Percentiles rank a stretch among this genome's conserved stretches.
These are phyloP conservation scores for Penicillium sp. DNA, from an alignment of 2,329 filamentous ascomycete genomes.

Conservation along the genomic window DNA sequence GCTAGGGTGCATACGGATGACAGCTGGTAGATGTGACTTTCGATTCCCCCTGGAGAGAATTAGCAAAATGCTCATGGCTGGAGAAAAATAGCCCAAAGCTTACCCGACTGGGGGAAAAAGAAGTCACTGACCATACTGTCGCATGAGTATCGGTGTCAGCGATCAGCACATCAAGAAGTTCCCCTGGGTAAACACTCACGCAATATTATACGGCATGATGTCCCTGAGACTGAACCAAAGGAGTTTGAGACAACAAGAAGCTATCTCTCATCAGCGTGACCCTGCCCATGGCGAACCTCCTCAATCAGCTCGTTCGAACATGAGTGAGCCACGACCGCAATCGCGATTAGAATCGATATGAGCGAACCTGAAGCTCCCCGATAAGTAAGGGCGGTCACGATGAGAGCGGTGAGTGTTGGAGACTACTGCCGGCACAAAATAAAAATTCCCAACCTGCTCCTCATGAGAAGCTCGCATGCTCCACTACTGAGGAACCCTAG, in stretches of 20 bases:
- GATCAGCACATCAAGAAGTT: background rate
- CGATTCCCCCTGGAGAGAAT: conserved; percentile 68
- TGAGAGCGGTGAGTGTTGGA: background rate
- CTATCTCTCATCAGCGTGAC: background rate
- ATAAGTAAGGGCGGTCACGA: conserved; percentile 10
- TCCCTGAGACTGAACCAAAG: conserved; percentile 25
- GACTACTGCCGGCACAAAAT: conserved; percentile 29
- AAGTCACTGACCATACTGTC: conserved; percentile 93
- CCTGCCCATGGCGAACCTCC: conserved; percentile 27
- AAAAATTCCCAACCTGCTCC: conserved; percentile 19
- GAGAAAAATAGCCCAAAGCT: conserved; percentile 11
- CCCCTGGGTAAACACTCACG: conserved; percentile 49
- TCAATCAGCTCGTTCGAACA: conserved; percentile 2
- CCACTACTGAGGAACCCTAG: conserved; percentile 10
- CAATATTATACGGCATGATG: conserved; percentile 70
- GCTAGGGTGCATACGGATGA: conserved; percentile 61
- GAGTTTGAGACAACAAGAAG: conserved; percentile 13
- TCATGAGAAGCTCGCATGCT: background rate
- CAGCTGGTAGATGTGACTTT: conserved; percentile 98
- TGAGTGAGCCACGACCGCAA: background rate
- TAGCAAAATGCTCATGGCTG: conserved; percentile 9
- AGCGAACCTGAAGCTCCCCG: background rate
- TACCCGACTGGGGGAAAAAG: conserved; percentile 93
- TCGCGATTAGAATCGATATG: background rate
- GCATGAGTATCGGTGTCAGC: background rate